A percentile compares a stretch with the other conserved stretches of the same genome.
phyloP scores from a whole-genome alignment of 306 rosid species.

The Cotoneaster glaucophyllus region DNA sequence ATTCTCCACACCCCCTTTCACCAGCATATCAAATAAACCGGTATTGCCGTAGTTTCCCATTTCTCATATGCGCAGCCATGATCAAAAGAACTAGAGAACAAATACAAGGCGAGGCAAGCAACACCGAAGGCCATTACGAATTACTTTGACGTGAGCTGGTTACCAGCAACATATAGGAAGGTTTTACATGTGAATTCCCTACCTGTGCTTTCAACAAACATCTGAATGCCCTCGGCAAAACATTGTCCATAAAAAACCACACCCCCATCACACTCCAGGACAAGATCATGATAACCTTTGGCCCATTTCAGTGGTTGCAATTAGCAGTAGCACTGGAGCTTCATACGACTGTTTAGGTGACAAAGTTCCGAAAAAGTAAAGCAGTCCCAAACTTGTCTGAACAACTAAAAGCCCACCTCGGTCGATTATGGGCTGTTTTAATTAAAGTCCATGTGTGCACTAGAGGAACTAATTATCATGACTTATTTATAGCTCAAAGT shows the following conservation, averaged over 20 bases:
- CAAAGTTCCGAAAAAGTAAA: no score
- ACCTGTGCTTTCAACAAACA: no score
- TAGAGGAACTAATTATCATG: no score
- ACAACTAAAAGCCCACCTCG: no score
- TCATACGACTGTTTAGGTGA: slow-evolving; percentile 19
- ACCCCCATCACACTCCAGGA: neutral
- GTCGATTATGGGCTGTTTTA: no score
- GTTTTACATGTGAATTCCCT: slow-evolving; percentile 37
- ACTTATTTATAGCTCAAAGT: no score
- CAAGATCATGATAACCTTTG: slow-evolving; percentile 31
- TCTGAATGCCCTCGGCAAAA: neutral
- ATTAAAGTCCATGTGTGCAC: slow-evolving; percentile 38
- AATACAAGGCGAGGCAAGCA: slow-evolving; percentile 67
- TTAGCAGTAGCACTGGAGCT: slow-evolving; percentile 51
- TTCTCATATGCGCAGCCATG: slow-evolving; percentile 50
- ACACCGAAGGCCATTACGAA: slow-evolving; percentile 71
- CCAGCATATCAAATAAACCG: slow-evolving; percentile 64
- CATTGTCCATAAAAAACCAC: neutral
- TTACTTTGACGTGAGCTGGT: slow-evolving; percentile 65
- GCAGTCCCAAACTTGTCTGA: no score
- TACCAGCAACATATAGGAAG: slow-evolving; percentile 69
- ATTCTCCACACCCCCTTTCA: slow-evolving; percentile 71
- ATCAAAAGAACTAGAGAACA: slow-evolving; percentile 66
- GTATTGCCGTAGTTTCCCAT: slow-evolving; percentile 51
- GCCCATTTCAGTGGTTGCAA: slow-evolving; percentile 49